Evolutionary conservation across 2,329 filamentous ascomycete species (phyloP), one percentile per base, ranked within the genome.

Genomic region (Colletotrichum siamense): DNA sequence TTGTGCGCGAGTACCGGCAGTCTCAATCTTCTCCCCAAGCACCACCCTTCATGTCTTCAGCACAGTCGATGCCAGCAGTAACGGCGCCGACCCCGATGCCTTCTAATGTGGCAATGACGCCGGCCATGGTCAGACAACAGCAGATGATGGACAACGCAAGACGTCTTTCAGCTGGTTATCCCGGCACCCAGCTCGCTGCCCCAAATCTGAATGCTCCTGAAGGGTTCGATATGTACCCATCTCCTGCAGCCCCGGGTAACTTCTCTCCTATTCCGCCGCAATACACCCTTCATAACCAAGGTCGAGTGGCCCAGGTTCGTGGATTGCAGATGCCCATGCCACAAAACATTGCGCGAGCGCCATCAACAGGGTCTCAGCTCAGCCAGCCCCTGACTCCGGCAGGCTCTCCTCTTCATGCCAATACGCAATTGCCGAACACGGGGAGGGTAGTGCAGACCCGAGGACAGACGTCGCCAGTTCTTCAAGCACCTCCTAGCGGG

Each of bases 381-480:
- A 74, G 32, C 6, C 70, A 69, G 30, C 59, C 74, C 32, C 34
- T 74, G 18, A 76, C 70, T 24, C 74, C 74, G 18, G 30, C 74
- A 24, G 65, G 70, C 34, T 76, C 71, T 22, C 65, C 74, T 59
- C 65, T 39, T 36, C 44, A 76, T n/a, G 28, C 32, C 70, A 65
- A 52, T n/a, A 32, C 24, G 18, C 74, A 69, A 13, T 22, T 76
- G 28, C 65, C 74, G n/a, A 28, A 65, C 34, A 32, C 32, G 49
- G 26, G 34, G 5, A 57, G 39, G 55, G 18, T 65, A 59, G 10
- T 59, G 16, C 57, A 49, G 13, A 9, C 64, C 36, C 57, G 22
- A n/a, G 74, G 64, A 18, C 74, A 65, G 22, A 34, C 39, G 59
- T 64, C 73, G 30, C n/a, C 69, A 28, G 73, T 67, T 22, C n/a